Evolutionary conservation across 2,329 filamentous ascomycete species (phyloP), one percentile per base, ranked within the genome.

Genomic region (Akanthomyces muscarius): DNA sequence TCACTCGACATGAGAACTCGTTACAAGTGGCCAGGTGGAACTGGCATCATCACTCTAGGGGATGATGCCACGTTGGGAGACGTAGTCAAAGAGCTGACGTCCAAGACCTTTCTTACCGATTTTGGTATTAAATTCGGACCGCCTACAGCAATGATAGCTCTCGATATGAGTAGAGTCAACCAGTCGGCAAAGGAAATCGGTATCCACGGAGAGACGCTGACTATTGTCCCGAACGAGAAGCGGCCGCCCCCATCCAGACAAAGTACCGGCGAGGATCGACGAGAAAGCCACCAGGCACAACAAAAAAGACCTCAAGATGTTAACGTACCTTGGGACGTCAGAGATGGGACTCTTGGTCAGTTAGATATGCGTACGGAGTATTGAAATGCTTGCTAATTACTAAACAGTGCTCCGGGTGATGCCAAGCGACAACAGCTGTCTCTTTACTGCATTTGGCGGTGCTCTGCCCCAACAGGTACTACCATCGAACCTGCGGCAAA

Each of bases 351-450:
- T 36, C 69, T 87, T 38, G 73, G 84, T 83, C 71, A 65, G 76
- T 52, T 23, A 21, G 5, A 52, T 8, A 50, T 33, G 13, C 14
- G 41, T n/a, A 41, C 36, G 51, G 18, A 21, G 70, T 30, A 30
- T 11, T 10, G 18, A 14, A 14, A 4, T 28, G 5, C 21, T 18
- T n/a, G 42, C 5, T 23, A 30, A 42, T 18, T n/a, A 18, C 38
- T 23, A 11, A 38, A 38, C 21, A 86, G 89, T 96, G 10, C 83
- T 97, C 21, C 89, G 94, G 16, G 91, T 98, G 57, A 97, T 98
- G 94, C 92, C 93, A 5, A 94, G 97, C 71, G 94, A 98, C 75
- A 97, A 97, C 75, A 92, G 88, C 64, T 98, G 94, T 76, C 87
- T 98, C 70, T 98, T 97, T 76, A 90, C 92, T 33, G 93, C 94